Percentiles rank a stretch among this genome's conserved stretches.
These are phyloP conservation scores for Ophiostoma ulmi DNA, from an alignment of 2,329 filamentous ascomycete genomes.

Conservation along the genomic window DNA sequence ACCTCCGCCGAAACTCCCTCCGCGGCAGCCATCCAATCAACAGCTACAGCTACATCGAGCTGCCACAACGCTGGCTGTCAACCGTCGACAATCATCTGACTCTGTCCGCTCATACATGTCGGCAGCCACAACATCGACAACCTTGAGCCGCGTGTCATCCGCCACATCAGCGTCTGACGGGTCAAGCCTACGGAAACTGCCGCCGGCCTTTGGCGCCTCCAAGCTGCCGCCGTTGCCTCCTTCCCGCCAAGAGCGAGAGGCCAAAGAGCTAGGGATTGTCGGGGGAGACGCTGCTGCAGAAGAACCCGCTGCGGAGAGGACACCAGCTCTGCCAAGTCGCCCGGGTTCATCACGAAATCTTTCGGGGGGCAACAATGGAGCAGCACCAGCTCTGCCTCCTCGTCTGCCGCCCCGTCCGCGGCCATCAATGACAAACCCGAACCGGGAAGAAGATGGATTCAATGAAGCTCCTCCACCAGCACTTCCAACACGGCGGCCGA, in stretches of 20 bases:
- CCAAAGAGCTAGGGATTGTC: slow-evolving; percentile 25
- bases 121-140: slow-evolving; percentile 40
- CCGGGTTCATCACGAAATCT: slow-evolving; percentile 8
- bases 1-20: slow-evolving; percentile 46
- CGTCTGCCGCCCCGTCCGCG: slow-evolving; percentile 39
- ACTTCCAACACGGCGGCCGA: slow-evolving; percentile 38
- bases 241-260: slow-evolving; percentile 50
- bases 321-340: slow-evolving; percentile 20
- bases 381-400: not conserved
- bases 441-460: slow-evolving; percentile 23
- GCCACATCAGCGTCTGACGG: slow-evolving; percentile 38
- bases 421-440: slow-evolving; percentile 30
- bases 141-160: slow-evolving; percentile 44
- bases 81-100: slow-evolving; percentile 52
- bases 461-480: slow-evolving; percentile 57
- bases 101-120: slow-evolving; percentile 55
- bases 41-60: slow-evolving; percentile 35
- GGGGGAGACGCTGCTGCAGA: slow-evolving; percentile 4
- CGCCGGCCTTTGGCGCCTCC: slow-evolving; percentile 52
- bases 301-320: not conserved
- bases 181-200: slow-evolving; percentile 43
- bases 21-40: slow-evolving; percentile 42
- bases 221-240: slow-evolving; percentile 55
- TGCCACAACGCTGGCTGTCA: slow-evolving; percentile 23
- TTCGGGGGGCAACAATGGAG: not conserved